Base-by-base conservation (phyloP, 306 rosid species). In the Dryas alaskensis region DNA sequence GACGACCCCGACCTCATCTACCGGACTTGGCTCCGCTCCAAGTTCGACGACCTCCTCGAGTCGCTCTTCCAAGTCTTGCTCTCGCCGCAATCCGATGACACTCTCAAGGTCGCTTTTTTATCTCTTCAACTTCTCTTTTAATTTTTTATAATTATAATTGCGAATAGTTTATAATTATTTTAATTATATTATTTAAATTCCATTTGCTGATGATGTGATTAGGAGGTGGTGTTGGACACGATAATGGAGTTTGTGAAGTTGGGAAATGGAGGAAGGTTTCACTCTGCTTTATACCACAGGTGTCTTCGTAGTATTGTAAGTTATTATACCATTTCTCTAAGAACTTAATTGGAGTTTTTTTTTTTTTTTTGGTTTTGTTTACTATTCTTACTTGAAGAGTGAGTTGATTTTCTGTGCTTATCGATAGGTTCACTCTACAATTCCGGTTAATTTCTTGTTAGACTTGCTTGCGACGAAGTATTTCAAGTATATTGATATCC, bases 221-320 rank as follows among this genome's bases (percentile, higher is more conserved):
- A 89, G 93, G 97, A 94, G 73, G 78, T 86, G 58, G 97, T 88
- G 66, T 67, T 94, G 82, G 97, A 94, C 76, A 80, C 95, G 10
- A 16, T 89, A 45, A 91, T 92, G 97, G 97, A 94, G 87, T 89
- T 89, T 70, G 95, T 91, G 37, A 88, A 82, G 81, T 82, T 79
- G 1, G 87, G 94, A n/a, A 91, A 83, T 73, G 85, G 77, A 8
- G 96, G 97, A 3, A 71, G 68, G 58, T 87, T 91, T 83, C 93
- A 92, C 72, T 94, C 96, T 81, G 86, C 95, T 73, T 73, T 92
- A 7, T 89, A 85, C 76, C 89, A 94, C 80, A 87, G 74, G 82
- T 81, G 91, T 71, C 70, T 91, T 19, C 81, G 76, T n/a, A 73
- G 79, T 66, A 88, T 87, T 76, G 98, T 91, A 82, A 84, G 98